Evolutionary conservation across 1,139 yeast genomes (phyloP).

Genomic region (Arxiozyma heterogenica): DNA sequence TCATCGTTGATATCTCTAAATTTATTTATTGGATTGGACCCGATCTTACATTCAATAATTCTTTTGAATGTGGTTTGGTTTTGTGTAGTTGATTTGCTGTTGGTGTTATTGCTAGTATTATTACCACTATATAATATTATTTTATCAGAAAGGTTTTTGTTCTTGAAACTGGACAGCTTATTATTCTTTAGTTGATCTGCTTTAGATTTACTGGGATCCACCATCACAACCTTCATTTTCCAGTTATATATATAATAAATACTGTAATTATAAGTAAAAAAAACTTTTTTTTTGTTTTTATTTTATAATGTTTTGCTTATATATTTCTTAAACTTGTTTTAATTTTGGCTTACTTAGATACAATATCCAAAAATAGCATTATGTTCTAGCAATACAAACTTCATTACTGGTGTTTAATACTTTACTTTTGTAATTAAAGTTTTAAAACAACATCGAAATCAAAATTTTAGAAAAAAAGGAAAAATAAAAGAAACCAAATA

Average conservation of each 20-base stretch:
- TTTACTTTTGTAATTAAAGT: background rate
- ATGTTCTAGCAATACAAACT: too few relatives aligned
- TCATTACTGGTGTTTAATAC: background rate
- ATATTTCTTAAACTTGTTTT: too few relatives aligned
- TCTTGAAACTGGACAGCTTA: conserved; percentile 8
- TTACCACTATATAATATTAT: background rate
- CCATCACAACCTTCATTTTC: conserved; percentile 16
- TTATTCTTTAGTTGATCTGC: conserved; percentile 10
- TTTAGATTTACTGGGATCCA: conserved; percentile 17
- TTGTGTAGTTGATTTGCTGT: background rate
- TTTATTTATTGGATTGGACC: background rate
- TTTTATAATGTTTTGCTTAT: too few relatives aligned
- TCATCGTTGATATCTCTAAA: background rate
- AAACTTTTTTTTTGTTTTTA: background rate
- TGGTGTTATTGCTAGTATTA: background rate
- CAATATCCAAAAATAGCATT: too few relatives aligned
- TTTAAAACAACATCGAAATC: background rate
- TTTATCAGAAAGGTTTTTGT: background rate
- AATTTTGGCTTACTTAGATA: too few relatives aligned
- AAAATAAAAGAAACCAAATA: too few relatives aligned
- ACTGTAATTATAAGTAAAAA: too few relatives aligned
- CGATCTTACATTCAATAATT: background rate
- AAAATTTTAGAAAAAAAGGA: too few relatives aligned
- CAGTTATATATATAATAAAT: background rate
- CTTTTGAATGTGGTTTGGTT: background rate